These are phyloP conservation scores for Cystobasidium ongulense DNA, from an alignment of 768 basidiomycete species.

Conservation along the genomic window DNA sequence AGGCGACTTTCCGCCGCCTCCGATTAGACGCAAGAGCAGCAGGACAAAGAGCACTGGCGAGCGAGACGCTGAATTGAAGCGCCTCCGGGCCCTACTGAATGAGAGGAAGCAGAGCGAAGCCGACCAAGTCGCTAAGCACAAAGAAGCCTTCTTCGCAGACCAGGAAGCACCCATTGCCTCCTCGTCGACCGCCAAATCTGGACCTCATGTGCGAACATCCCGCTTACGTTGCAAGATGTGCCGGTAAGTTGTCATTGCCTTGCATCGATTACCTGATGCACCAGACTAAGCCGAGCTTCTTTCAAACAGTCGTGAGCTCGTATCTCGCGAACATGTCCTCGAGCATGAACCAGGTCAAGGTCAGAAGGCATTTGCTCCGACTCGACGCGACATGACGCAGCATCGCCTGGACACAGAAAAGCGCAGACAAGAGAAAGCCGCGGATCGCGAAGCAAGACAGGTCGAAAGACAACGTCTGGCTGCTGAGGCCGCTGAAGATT, in stretches of 20 bases:
- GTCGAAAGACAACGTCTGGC: constrained; percentile 16
- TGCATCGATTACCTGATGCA: too few species aligned
- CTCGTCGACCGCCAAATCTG: background rate
- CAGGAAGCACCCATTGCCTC: background rate
- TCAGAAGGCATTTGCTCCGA: constrained; percentile 41
- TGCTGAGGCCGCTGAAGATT: constrained; percentile 29
- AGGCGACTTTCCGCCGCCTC: background rate
- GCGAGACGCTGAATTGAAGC: constrained; percentile 8
- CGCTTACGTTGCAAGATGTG: constrained; percentile 36
- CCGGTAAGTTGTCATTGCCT: constrained; percentile 29
- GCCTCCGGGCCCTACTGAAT: constrained; percentile 16
- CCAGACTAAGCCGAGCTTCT: too few species aligned
- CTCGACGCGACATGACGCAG: constrained; percentile 40
- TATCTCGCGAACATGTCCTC: constrained; percentile 41
- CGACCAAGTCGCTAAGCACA: constrained; percentile 36
- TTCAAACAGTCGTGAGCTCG: constrained; percentile 40
- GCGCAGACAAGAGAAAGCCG: constrained; percentile 9
- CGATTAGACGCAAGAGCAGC: constrained; percentile 16
- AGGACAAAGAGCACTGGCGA: constrained; percentile 22
- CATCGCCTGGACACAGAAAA: constrained; percentile 34
- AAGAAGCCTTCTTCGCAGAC: constrained; percentile 28
- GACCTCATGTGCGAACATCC: background rate
- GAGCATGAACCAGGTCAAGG: constrained; percentile 41
- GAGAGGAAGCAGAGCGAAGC: constrained; percentile 21
- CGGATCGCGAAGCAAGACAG: constrained; percentile 11